Conservation (phyloP, 441 rosid species). For the Aquilaria agallochum region DNA sequence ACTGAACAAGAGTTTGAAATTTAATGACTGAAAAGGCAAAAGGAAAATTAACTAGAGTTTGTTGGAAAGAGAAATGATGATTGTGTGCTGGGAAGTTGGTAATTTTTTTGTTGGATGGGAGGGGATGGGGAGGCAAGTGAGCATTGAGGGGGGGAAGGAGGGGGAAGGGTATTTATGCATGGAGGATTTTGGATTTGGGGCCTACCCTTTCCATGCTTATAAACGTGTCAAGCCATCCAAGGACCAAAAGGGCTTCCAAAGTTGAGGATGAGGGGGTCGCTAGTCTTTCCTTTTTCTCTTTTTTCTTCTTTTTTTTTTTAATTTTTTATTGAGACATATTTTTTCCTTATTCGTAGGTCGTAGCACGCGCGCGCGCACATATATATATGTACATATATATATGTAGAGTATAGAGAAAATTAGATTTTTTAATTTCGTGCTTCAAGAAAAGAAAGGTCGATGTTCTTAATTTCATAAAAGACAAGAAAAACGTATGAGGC, state of each 20-base stretch:
- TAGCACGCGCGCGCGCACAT: no score
- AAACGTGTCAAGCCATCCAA: slow-evolving; percentile 18
- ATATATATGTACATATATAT: no score
- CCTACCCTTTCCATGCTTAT: slow-evolving; percentile 13
- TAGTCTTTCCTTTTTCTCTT: neutral
- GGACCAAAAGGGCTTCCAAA: slow-evolving; percentile 5
- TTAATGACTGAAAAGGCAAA: neutral
- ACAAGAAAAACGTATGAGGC: no score
- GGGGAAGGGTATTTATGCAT: slow-evolving; percentile 28
- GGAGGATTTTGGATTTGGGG: slow-evolving; percentile 17
- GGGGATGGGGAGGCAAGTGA: slow-evolving; percentile 3
- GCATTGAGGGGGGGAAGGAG: neutral
- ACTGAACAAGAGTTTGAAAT: neutral
- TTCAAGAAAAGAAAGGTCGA: no score
- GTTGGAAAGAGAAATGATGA: neutral
- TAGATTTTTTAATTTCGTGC: no score
- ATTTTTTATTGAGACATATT: no score
- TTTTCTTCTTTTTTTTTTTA: neutral
- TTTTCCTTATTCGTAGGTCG: neutral
- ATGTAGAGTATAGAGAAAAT: no score
- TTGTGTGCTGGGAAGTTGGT: slow-evolving; percentile 2
- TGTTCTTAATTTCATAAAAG: no score
- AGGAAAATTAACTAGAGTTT: neutral
- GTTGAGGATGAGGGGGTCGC: slow-evolving; percentile 13
- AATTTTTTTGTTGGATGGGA: slow-evolving; percentile 10